A percentile compares a stretch with the other conserved stretches of the same genome.
These are phyloP conservation scores for Coemansia sp. DNA, from an alignment of 192 early-diverging fungal species.

Conservation along the genomic window DNA sequence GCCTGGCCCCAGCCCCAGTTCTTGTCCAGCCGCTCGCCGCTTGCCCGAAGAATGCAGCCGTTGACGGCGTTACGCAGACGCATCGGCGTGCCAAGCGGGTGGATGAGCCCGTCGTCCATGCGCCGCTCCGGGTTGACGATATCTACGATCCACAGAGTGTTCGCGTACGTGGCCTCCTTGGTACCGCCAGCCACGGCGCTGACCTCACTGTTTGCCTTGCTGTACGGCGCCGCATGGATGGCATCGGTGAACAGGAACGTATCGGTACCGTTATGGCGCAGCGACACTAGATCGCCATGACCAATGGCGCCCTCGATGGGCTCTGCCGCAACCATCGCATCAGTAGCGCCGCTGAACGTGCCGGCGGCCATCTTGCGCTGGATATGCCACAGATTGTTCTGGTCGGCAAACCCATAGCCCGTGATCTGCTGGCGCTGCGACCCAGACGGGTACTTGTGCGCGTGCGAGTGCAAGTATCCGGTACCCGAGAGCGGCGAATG, in stretches of 20 bases:
- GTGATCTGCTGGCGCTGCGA: constrained; percentile 77
- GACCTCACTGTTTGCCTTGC: constrained; percentile 65
- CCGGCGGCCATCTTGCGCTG: constrained; percentile 37
- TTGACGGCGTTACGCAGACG: constrained; percentile 71
- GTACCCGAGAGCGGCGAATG: constrained; percentile 30
- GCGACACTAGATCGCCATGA: constrained; percentile 71
- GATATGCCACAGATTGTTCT: constrained; percentile 79
- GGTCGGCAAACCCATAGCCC: constrained; percentile 79
- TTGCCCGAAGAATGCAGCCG: constrained; percentile 74
- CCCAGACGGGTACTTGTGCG: constrained; percentile 63
- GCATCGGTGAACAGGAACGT: constrained; percentile 63
- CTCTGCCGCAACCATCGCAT: neutral
- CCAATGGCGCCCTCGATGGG: constrained; percentile 58
- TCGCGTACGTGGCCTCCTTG: constrained; percentile 47
- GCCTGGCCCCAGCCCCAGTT: constrained; percentile 92
- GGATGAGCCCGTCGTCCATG: constrained; percentile 52
- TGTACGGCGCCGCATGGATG: constrained; percentile 61
- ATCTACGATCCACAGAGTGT: constrained; percentile 86
- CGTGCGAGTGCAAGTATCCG: constrained; percentile 61
- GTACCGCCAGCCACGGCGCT: constrained; percentile 35
- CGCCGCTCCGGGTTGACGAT: constrained; percentile 60
- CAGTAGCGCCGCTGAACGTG: constrained; percentile 12
- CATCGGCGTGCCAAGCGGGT: constrained; percentile 61
- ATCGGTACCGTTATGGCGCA: constrained; percentile 64
- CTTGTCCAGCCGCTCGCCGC: constrained; percentile 71